Evolutionary conservation across 2,329 filamentous ascomycete species (phyloP).

Genomic region (Monosporascus sp.): DNA sequence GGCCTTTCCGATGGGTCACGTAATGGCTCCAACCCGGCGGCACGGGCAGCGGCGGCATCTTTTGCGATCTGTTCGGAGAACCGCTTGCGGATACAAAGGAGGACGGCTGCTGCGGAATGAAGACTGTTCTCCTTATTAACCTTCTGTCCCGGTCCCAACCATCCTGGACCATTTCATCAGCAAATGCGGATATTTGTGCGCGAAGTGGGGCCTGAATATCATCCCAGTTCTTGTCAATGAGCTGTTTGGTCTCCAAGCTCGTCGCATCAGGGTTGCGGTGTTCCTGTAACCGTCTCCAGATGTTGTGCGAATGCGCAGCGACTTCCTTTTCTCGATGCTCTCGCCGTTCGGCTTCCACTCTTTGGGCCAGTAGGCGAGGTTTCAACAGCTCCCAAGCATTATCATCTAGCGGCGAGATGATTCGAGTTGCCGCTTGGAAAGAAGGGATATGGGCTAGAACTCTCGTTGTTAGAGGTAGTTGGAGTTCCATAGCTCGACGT

Average conservation of each 20-base stretch:
- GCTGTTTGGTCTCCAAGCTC: conserved; percentile 50
- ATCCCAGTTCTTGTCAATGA: conserved; percentile 66
- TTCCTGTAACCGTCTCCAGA: conserved; percentile 30
- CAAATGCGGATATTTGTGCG: conserved; percentile 59
- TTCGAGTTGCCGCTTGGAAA: conserved; percentile 69
- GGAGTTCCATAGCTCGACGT: conserved; percentile 58
- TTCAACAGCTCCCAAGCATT: conserved; percentile 65
- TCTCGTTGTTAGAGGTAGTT: conserved; percentile 59
- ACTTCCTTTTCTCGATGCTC: conserved; percentile 34
- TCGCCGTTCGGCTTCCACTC: conserved; percentile 57
- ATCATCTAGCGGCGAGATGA: conserved; percentile 63
- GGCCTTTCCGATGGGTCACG: conserved; percentile 48
- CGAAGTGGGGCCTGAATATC: conserved; percentile 64
- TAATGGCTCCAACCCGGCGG: conserved; percentile 39
- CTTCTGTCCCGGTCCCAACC: conserved; percentile 58
- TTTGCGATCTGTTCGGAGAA: conserved; percentile 60
- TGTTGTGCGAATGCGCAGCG: conserved; percentile 23
- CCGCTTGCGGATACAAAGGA: conserved; percentile 61
- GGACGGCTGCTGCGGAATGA: conserved; percentile 66
- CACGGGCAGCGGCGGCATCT: conserved; percentile 42
- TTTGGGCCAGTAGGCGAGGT: conserved; percentile 62
- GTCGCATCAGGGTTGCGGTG: conserved; percentile 16
- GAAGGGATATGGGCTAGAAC: conserved; percentile 66
- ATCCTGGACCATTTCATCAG: conserved; percentile 64
- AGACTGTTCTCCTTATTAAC: conserved; percentile 60